These are phyloP conservation scores for Candida chilensis DNA, from an alignment of 805 yeast species.

Conservation along the genomic window DNA sequence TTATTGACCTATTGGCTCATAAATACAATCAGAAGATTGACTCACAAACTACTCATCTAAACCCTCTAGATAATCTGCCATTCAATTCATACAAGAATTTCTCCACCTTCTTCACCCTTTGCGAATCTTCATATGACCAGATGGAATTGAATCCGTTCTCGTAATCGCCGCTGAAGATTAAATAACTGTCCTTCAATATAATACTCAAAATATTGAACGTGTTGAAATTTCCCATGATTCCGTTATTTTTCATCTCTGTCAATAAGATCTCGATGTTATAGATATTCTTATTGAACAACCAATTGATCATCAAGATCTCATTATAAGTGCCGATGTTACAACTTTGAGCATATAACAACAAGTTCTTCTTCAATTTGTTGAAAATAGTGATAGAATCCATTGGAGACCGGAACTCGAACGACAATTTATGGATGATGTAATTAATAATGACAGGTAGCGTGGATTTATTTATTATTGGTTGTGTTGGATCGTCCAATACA, in stretches of 20 bases:
- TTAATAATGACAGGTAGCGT: background rate
- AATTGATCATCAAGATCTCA: background rate
- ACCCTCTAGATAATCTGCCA: too few species aligned
- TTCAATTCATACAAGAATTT: background rate
- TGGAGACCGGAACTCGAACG: background rate
- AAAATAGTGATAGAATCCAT: background rate
- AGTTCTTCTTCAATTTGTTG: constrained; percentile 1
- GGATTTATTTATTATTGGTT: background rate
- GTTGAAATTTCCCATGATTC: constrained; percentile 1
- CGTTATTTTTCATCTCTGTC: background rate
- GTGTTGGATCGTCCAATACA: background rate
- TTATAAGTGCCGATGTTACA: background rate
- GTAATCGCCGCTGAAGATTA: background rate
- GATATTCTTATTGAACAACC: background rate
- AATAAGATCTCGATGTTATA: background rate
- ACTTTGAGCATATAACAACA: background rate
- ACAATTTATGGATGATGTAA: background rate
- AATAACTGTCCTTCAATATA: background rate
- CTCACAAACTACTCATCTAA: too few species aligned
- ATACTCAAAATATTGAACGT: background rate
- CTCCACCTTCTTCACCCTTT: background rate
- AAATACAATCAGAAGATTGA: too few species aligned
- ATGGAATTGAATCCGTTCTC: background rate
- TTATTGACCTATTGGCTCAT: too few species aligned
- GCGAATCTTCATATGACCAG: background rate